Evolutionary conservation across 352 stramenopile species (phyloP), one percentile per base, ranked within the genome.

Genomic region (Aphanomyces euteiches): DNA sequence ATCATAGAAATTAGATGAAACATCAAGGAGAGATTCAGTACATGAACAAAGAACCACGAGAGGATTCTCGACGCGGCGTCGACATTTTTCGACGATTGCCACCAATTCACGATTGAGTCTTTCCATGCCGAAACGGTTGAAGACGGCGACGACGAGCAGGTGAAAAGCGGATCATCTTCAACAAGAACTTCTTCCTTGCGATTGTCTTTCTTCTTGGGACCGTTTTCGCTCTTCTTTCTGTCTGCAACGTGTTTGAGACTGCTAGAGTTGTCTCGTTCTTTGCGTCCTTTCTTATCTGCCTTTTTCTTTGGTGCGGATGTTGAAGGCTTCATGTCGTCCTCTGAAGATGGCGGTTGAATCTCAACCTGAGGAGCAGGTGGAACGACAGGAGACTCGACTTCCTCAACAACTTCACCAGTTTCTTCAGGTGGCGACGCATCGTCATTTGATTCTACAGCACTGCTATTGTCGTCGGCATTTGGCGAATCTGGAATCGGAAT

Each of bases 201-300:
- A 19, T 19, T 34, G n/a, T 17, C 39, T 19, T 67, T 67, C 39
- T 34, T 17, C 21, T n/a, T 13, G 8, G 12, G 21, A 13, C 50
- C 50, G 17, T 28, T 28, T 28, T 61, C 39, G 17, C 59, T 56
- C 59, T 67, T 67, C 59, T 19, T 54, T 40, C 17, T 48, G 4
- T 67, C 59, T 10, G 38, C 7, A n/a, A 41, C 17, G 3, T 8
- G 28, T 3, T 67, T 56, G 39, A n/a, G 7, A 38, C 39, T 38
- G n/a, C 12, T 3, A 34, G 47, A 19, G 36, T 45, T 41, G 12
- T 45, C 56, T 28, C 28, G 28, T 28, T 28, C 28, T 28, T 28
- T 28, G 28, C 28, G n/a, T 34, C 39, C 7, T 19, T 50, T 47
- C 19, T 53, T 37, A 19, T 19, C 28, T 17, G 12, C n/a, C 21